A percentile compares a stretch with the other conserved stretches of the same genome.
phyloP scores from a whole-genome alignment of 2,329 filamentous ascomycete species.

The Whalleya microplaca region DNA sequence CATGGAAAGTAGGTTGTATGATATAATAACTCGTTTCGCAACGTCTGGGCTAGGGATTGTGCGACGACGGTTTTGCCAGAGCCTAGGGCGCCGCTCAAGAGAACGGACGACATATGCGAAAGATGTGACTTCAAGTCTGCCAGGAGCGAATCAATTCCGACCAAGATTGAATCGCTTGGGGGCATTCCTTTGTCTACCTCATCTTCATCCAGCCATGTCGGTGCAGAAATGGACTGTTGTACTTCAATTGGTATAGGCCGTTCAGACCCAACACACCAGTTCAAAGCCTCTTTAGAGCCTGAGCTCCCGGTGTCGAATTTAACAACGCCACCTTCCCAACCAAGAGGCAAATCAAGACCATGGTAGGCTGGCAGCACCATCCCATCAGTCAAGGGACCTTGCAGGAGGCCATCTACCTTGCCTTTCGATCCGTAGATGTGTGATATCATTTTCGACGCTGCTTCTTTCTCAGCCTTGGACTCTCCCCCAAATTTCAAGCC shows the following conservation, averaged over 20 bases:
- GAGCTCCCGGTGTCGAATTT: slow-evolving; percentile 69
- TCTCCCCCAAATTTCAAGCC: slow-evolving; percentile 87
- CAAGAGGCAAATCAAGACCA: slow-evolving; percentile 56
- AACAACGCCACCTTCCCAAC: slow-evolving; percentile 84
- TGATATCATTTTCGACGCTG: slow-evolving; percentile 71
- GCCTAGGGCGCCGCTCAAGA: slow-evolving; percentile 86
- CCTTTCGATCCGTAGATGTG: slow-evolving; percentile 68
- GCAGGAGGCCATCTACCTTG: slow-evolving; percentile 64
- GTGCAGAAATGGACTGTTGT: slow-evolving; percentile 71
- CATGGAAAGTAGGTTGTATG: slow-evolving; percentile 87
- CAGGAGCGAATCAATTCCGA: slow-evolving; percentile 82
- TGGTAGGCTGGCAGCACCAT: slow-evolving; percentile 69
- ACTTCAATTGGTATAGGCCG: slow-evolving; percentile 74
- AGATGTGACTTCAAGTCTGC: slow-evolving; percentile 75
- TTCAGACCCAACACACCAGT: slow-evolving; percentile 81
- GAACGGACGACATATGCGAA: slow-evolving; percentile 82
- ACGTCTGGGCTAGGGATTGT: slow-evolving; percentile 72
- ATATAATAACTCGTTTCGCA: slow-evolving; percentile 75
- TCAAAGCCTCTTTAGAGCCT: slow-evolving; percentile 50
- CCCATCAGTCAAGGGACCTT: slow-evolving; percentile 88
- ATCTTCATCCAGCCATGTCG: slow-evolving; percentile 55
- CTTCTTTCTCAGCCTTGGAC: slow-evolving; percentile 80
- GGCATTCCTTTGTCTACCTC: slow-evolving; percentile 59
- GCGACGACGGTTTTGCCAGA: slow-evolving; percentile 87
- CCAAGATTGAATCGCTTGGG: slow-evolving; percentile 63